These are phyloP conservation scores for Ophiostoma australiae DNA, from an alignment of 2,329 filamentous ascomycete genomes.

Conservation along the genomic window DNA sequence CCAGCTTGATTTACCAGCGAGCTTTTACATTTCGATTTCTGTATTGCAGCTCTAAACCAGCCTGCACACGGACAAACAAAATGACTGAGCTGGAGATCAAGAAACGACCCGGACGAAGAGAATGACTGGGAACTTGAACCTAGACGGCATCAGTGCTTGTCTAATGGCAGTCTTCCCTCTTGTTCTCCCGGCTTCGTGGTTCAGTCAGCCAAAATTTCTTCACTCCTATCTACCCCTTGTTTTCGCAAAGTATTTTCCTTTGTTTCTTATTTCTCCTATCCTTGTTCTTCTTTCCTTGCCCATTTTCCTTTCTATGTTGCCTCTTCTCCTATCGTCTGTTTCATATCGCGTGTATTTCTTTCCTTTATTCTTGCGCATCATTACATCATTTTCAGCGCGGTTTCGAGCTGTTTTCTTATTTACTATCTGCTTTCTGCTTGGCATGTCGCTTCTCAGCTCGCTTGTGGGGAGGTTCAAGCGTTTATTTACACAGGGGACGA, in stretches of 20 bases:
- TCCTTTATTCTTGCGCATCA: neutral
- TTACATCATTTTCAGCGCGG: neutral
- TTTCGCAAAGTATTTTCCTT: neutral
- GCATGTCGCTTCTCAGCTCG: slow-evolving; percentile 33
- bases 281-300: neutral
- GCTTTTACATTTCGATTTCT: neutral
- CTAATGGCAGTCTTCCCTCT: neutral
- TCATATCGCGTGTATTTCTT: neutral
- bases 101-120: slow-evolving; percentile 13
- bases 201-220: neutral
- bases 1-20: neutral
- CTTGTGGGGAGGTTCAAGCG: slow-evolving; percentile 38
- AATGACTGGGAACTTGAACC: neutral
- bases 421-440: slow-evolving; percentile 32
- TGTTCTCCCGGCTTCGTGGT: slow-evolving; percentile 4
- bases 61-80: neutral
- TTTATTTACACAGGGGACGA: slow-evolving; percentile 32
- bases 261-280: neutral
- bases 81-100: neutral
- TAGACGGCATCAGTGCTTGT: neutral
- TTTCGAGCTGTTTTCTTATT: neutral
- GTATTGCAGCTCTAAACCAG: neutral
- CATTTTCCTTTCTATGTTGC: neutral
- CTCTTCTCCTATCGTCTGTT: slow-evolving; percentile 7
- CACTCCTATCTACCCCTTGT: neutral